A percentile compares a stretch with the other conserved stretches of the same genome.
These are phyloP conservation scores for Populus simonii DNA, from an alignment of 345 rosid species.

Conservation along the genomic window DNA sequence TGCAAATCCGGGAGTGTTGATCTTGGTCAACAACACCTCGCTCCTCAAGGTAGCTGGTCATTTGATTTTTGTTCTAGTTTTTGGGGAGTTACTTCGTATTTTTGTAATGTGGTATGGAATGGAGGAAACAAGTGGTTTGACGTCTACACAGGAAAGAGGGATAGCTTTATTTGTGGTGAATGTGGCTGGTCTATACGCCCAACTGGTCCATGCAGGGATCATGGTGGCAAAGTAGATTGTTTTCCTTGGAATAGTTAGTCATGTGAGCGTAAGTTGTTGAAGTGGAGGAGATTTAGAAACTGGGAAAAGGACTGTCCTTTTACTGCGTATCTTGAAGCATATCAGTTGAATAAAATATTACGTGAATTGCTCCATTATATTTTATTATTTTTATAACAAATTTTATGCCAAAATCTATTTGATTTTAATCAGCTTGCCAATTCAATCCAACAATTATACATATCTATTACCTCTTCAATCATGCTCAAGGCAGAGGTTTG, in stretches of 20 bases:
- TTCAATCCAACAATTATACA: no score
- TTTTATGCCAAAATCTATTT: no score
- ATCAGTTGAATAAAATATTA: no score
- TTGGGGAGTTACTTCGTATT: neutral
- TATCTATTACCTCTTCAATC: no score
- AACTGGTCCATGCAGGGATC: neutral
- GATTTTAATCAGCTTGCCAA: no score
- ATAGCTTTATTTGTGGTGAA: neutral
- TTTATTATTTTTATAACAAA: no score
- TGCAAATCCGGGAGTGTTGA: neutral
- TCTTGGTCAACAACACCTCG: neutral
- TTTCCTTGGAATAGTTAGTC: neutral
- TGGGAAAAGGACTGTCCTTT: neutral
- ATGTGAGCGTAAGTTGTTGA: no score
- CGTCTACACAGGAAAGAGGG: neutral
- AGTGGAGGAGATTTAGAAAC: neutral
- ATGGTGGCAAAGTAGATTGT: neutral
- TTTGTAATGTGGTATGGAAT: neutral
- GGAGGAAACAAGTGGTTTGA: neutral
- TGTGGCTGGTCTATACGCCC: neutral
- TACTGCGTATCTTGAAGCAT: no score
- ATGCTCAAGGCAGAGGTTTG: no score
- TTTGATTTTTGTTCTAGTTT: no score
- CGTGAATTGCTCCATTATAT: no score
- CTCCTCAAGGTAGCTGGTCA: neutral